Evolutionary conservation across 106 monocot species (phyloP).

Genomic region (Alisma plantagoaquatica): DNA sequence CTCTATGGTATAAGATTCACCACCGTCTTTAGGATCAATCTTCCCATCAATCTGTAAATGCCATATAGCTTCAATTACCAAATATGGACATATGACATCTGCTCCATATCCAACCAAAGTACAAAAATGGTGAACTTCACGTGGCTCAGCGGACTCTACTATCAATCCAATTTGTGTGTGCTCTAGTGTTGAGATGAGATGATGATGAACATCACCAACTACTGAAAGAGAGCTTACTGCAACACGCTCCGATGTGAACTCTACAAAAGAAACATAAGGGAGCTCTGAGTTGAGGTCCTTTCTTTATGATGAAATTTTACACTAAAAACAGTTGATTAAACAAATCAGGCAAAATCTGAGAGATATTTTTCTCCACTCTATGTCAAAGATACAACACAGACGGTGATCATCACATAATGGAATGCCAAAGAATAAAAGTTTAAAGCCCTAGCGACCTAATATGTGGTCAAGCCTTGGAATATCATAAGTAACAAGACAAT

Average conservation of each 20-base stretch:
- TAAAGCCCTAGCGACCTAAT: neutral
- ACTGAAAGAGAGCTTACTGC: slow-evolving; percentile 87
- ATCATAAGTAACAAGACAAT: neutral
- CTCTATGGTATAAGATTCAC: slow-evolving; percentile 35
- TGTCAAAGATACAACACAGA: no score
- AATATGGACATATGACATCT: slow-evolving; percentile 90
- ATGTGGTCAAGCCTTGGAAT: neutral
- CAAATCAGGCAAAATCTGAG: no score
- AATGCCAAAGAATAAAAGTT: no score
- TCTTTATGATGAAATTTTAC: no score
- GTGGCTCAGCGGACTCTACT: slow-evolving; percentile 91
- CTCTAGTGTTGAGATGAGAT: slow-evolving; percentile 81
- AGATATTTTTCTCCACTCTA: no score
- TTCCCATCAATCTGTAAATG: slow-evolving; percentile 79
- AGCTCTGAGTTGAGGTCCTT: no score
- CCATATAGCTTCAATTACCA: slow-evolving; percentile 78
- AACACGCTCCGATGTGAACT: slow-evolving; percentile 61
- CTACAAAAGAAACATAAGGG: slow-evolving; percentile 20
- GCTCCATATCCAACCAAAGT: slow-evolving; percentile 88
- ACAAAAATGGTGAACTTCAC: slow-evolving; percentile 97
- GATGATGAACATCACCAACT: slow-evolving; percentile 92
- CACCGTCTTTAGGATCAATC: slow-evolving; percentile 70
- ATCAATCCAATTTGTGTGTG: slow-evolving; percentile 70
- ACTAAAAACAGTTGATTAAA: no score
- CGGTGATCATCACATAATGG: no score